Percentiles rank a stretch among this genome's conserved stretches.
Evolutionary conservation across 2,329 filamentous ascomycete species (phyloP).

Genomic region (Calonectria pauciramosa): DNA sequence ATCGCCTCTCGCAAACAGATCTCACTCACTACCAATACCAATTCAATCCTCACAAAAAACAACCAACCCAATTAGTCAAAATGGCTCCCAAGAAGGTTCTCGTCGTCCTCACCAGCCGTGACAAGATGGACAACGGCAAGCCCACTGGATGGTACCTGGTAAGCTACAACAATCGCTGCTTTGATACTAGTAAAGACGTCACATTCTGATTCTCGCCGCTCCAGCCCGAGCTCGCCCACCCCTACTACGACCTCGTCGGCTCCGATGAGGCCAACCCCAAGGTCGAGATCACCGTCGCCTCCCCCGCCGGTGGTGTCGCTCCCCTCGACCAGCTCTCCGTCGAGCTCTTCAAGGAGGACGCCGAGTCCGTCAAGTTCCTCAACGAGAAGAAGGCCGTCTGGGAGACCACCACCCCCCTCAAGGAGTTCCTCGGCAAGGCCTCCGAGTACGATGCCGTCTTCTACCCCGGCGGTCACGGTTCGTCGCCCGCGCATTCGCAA

Average conservation of each 20-base stretch:
- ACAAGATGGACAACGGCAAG: constrained; percentile 62
- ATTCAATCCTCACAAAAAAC: not conserved
- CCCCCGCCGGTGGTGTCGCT: constrained; percentile 72
- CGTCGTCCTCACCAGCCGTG: constrained; percentile 77
- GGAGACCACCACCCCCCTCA: constrained; percentile 73
- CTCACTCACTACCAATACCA: not conserved
- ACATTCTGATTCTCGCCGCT: too few species aligned
- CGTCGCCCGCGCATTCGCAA: not conserved
- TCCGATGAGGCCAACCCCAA: constrained; percentile 52
- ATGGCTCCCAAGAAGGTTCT: constrained; percentile 77
- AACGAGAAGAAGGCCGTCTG: constrained; percentile 70
- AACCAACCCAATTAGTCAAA: constrained; percentile 24
- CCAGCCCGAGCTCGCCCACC: constrained; percentile 75
- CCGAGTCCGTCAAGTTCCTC: constrained; percentile 66
- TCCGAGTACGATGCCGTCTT: constrained; percentile 74
- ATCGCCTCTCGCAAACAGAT: not conserved
- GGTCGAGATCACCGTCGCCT: constrained; percentile 69
- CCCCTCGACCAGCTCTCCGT: constrained; percentile 73
- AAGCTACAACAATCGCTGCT: constrained; percentile 38
- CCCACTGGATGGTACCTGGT: constrained; percentile 81
- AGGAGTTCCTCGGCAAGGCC: constrained; percentile 67
- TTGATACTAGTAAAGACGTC: too few species aligned
- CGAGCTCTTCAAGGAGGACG: constrained; percentile 67
- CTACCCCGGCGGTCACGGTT: constrained; percentile 68
- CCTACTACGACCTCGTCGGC: constrained; percentile 68